phyloP scores from a whole-genome alignment of 139 green algal species.

The Picochlorum sp. region DNA sequence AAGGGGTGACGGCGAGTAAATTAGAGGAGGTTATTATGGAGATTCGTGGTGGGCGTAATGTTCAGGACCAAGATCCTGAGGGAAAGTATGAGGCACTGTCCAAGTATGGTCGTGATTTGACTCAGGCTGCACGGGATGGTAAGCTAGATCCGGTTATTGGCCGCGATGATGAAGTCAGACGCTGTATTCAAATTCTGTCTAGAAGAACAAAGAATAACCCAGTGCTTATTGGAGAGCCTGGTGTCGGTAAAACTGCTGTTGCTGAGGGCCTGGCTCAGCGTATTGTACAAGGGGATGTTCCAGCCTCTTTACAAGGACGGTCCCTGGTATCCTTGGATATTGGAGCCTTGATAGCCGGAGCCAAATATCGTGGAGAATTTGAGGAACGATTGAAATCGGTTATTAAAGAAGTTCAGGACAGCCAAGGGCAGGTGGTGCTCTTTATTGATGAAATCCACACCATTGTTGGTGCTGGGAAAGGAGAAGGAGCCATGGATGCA shows the following conservation, averaged over 20 bases:
- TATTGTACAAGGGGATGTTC: constrained; percentile 91
- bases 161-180: constrained; percentile 70
- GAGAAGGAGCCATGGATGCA: constrained; percentile 84
- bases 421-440: constrained; percentile 61
- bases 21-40: constrained; percentile 66
- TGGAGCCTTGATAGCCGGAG: constrained; percentile 88
- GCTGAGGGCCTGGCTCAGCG: constrained; percentile 92
- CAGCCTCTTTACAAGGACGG: constrained; percentile 64
- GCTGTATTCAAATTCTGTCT: constrained; percentile 74
- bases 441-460: constrained; percentile 99
- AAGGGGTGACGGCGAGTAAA: constrained; percentile 54
- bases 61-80: constrained; percentile 82
- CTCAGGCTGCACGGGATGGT: constrained; percentile 57
- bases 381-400: constrained; percentile 95
- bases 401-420: constrained; percentile 84
- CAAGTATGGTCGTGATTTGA: constrained; percentile 93
- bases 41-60: constrained; percentile 36
- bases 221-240: constrained; percentile 92
- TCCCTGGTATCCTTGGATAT: constrained; percentile 91
- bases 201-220: constrained; percentile 98
- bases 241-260: constrained; percentile 81
- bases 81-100: constrained; percentile 93
- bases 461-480: constrained; percentile 67
- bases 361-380: constrained; percentile 98
- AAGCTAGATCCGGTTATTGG: constrained; percentile 83